Base-by-base conservation (phyloP, 331 rosid genomes). In the Phaseolus coccineus region DNA sequence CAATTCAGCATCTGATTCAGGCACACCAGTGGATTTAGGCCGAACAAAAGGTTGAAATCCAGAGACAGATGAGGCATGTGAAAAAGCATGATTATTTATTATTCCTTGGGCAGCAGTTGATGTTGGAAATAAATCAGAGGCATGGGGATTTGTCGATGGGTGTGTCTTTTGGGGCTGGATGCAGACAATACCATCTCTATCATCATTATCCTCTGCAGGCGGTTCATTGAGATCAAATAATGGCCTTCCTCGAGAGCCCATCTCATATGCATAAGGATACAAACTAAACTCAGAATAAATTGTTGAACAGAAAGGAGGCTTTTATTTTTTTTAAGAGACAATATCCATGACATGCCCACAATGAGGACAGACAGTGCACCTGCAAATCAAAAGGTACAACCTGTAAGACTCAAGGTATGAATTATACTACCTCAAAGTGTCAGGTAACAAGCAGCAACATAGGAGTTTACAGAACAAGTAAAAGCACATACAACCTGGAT, bases 201-300 rank as follows among this genome's bases (percentile, higher is more conserved):
- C 99, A 66, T 85, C 97, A 77, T 80, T 87, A 82, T 96, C 98
- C 86, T 91, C 98, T 1, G 85, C 77, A 75, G 99, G 96, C 80
- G 96, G 97, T 87, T 93, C 98, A 62, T 96, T 96, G 90, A 96
- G 99, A 88, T 96, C 99, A 93, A 96, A 93, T 80, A 96, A 73
- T 63, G 67, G 87, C 87, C 87, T 89, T 93, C 93, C 98, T 88
- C 97, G 90, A 80, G 95, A 93, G 88, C 97, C 99, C 99, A 96
- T 96, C 88, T 91, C 92, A 91, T 86, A 88, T 87, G 90, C 87
- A 91, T 90, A 89, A 81, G 91, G 85, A 92, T 91, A 89, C 88
- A 91, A 89, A 66, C 90, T 78, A 86, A 79, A 82, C 77, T 57
- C 42, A 31, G 59, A 78, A 77, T 65, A 75, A 79, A 53, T 74